phyloP scores from a whole-genome alignment of 345 rosid genomes.

The Diplotaxis tenuifolia region DNA sequence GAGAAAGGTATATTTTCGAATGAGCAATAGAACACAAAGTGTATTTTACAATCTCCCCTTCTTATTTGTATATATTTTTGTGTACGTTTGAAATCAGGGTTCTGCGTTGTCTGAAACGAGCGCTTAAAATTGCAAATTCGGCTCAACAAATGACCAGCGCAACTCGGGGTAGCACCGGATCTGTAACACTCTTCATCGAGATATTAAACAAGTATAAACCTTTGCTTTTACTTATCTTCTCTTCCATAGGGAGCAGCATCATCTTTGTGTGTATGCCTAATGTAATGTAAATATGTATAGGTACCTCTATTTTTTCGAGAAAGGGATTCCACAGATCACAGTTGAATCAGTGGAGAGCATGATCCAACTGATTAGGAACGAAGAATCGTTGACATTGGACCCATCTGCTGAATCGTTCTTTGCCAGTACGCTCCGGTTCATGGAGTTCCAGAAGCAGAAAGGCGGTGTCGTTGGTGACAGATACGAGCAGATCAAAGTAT shows the following conservation, averaged over 20 bases:
- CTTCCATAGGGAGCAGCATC: background rate
- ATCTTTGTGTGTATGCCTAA: background rate
- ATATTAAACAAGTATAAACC: slow-evolving; percentile 77
- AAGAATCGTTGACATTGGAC: slow-evolving; percentile 51
- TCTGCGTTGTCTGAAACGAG: slow-evolving; percentile 87
- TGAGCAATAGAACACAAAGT: background rate
- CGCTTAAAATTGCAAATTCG: slow-evolving; percentile 89
- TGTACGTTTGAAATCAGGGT: slow-evolving; percentile 50
- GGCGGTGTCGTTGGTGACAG: slow-evolving; percentile 84
- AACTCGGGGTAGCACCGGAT: slow-evolving; percentile 75
- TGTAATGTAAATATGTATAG: slow-evolving; percentile 37
- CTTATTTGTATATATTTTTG: background rate
- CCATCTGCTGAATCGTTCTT: slow-evolving; percentile 74
- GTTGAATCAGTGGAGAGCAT: slow-evolving; percentile 75
- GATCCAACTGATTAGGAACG: slow-evolving; percentile 71
- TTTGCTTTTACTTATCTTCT: background rate
- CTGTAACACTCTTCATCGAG: slow-evolving; percentile 81
- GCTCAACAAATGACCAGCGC: slow-evolving; percentile 86
- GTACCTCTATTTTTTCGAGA: slow-evolving; percentile 90
- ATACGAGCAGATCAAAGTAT: slow-evolving; percentile 69
- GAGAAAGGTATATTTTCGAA: slow-evolving; percentile 61
- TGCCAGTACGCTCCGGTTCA: slow-evolving; percentile 68
- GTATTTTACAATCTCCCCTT: background rate
- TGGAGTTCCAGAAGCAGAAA: slow-evolving; percentile 94
- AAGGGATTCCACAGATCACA: slow-evolving; percentile 73